These are phyloP conservation scores for Phytopythium helicoides DNA, from an alignment of 352 stramenopile genomes.

Conservation along the genomic window DNA sequence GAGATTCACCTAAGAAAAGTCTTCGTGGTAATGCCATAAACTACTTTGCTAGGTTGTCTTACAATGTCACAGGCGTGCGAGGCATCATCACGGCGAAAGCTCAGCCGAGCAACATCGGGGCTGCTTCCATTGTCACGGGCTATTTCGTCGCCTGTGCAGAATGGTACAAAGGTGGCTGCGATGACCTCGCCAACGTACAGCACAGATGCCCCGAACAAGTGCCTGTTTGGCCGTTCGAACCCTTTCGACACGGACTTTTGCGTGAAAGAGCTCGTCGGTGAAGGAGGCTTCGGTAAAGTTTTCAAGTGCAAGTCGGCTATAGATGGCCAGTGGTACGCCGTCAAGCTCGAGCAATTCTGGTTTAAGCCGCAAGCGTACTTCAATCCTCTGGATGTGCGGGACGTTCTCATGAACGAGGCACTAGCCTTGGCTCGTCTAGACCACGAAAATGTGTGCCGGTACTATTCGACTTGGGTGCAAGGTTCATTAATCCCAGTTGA, in stretches of 20 bases:
- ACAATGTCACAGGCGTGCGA: no score
- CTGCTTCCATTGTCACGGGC: conserved; percentile 54
- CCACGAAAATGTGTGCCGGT: conserved; percentile 95
- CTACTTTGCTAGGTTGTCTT: no score
- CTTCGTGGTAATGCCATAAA: background rate
- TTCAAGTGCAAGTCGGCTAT: conserved; percentile 75
- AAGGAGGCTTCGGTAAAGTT: conserved; percentile 77
- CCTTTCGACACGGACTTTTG: conserved; percentile 81
- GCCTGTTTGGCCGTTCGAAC: conserved; percentile 59
- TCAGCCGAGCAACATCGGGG: background rate
- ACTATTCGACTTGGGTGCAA: conserved; percentile 86
- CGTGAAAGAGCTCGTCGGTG: conserved; percentile 60
- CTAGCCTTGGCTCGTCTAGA: conserved; percentile 89
- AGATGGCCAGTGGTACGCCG: conserved; percentile 70
- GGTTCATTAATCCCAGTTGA: conserved; percentile 65
- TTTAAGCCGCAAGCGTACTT: conserved; percentile 84
- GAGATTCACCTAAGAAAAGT: background rate
- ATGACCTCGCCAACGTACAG: background rate
- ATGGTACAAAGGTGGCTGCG: conserved; percentile 16
- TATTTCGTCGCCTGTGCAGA: conserved; percentile 48
- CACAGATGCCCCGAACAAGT: background rate
- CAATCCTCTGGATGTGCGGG: conserved; percentile 74
- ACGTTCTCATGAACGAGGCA: conserved; percentile 93
- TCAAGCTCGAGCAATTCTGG: conserved; percentile 83
- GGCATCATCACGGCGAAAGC: background rate